A percentile compares a stretch with the other conserved stretches of the same genome.
phyloP scores from a whole-genome alignment of 2,329 filamentous ascomycete genomes.

The Stromatinia cepivora region DNA sequence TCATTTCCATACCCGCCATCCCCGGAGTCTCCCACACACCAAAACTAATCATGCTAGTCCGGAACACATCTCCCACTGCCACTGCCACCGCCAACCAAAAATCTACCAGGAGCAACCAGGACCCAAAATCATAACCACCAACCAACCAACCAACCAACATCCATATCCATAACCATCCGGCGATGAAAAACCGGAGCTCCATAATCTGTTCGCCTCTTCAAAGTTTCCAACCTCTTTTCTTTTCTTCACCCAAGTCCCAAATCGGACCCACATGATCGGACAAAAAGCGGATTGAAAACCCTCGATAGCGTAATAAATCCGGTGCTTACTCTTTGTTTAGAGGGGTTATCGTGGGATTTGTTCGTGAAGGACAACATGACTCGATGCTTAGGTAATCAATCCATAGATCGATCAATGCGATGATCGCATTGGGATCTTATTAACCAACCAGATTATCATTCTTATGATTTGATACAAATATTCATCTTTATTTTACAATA shows the following conservation, averaged over 20 bases:
- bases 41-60: neutral
- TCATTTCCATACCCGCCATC: slow-evolving; percentile 1
- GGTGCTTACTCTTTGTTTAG: neutral
- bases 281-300: neutral
- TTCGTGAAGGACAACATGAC: neutral
- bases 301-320: slow-evolving; percentile 10
- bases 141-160: too few species aligned
- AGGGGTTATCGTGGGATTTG: neutral
- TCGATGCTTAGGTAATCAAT: slow-evolving; percentile 8
- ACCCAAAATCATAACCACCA: neutral
- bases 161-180: too few species aligned
- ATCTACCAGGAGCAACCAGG: neutral
- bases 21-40: slow-evolving; percentile 9
- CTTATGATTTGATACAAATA: too few species aligned
- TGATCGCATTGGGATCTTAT: too few species aligned
- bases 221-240: neutral
- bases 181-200: slow-evolving; percentile 10
- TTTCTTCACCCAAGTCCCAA: neutral
- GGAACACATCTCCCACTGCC: neutral
- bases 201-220: neutral
- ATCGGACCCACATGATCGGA: neutral
- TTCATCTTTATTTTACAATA: too few species aligned
- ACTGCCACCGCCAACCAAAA: neutral
- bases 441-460: too few species aligned
- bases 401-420: too few species aligned